phyloP scores from a whole-genome alignment of 257 asterid species.

The Solanum clarkiae region DNA sequence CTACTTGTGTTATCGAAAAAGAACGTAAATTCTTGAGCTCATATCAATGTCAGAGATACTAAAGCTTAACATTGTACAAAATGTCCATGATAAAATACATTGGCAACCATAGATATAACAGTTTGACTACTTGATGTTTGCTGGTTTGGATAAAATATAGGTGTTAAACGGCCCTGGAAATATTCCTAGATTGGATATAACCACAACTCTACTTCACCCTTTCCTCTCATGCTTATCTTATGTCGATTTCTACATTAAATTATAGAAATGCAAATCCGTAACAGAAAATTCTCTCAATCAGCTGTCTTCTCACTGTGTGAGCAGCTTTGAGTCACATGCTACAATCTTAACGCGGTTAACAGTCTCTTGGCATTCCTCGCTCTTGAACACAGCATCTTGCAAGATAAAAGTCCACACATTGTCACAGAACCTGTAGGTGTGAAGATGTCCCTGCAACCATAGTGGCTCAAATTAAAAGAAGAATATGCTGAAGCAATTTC shows the following conservation, averaged over 20 bases:
- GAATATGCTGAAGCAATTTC: background rate
- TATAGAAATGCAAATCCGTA: constrained; percentile 6
- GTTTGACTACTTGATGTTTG: background rate
- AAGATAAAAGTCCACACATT: constrained; percentile 94
- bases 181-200: constrained; percentile 1
- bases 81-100: background rate
- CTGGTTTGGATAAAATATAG: background rate
- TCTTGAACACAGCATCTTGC: constrained; percentile 70
- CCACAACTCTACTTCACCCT: background rate
- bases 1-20: background rate
- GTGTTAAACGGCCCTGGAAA: background rate
- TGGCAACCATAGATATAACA: background rate
- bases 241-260: background rate
- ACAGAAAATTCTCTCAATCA: background rate
- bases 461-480: background rate
- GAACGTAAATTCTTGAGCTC: background rate
- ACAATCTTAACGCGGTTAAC: constrained; percentile 71
- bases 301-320: constrained; percentile 49
- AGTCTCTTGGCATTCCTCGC: constrained; percentile 64
- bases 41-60: background rate
- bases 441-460: constrained; percentile 81
- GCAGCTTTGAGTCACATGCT: constrained; percentile 82
- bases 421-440: constrained; percentile 87
- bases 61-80: background rate
- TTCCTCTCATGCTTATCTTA: background rate